Evolutionary conservation across 371 early-diverging fungal species (phyloP).

Genomic region (Syncephalastrum monosporum): DNA sequence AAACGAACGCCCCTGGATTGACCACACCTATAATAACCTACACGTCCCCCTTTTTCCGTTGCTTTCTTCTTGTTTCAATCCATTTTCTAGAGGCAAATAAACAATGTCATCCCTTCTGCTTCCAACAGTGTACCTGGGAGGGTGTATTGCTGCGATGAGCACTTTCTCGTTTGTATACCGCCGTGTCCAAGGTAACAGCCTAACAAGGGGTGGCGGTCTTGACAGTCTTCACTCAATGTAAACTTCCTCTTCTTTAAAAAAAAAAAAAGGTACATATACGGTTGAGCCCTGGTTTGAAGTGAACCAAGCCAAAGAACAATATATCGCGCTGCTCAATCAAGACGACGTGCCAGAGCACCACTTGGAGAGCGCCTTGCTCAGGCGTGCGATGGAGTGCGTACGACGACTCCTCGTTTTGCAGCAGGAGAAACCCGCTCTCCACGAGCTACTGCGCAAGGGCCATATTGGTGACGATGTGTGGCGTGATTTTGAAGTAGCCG

Average conservation of each 20-base stretch:
- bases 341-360: constrained; percentile 61
- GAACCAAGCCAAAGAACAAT: constrained; percentile 67
- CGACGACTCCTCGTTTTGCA: constrained; percentile 73
- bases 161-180: constrained; percentile 58
- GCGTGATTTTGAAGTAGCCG: constrained; percentile 78
- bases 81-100: too few relatives aligned
- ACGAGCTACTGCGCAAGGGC: constrained; percentile 77
- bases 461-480: constrained; percentile 87
- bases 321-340: constrained; percentile 65
- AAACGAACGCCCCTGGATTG: too few relatives aligned
- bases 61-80: neutral
- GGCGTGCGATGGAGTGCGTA: constrained; percentile 85
- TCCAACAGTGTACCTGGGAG: constrained; percentile 59
- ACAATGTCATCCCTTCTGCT: constrained; percentile 48
- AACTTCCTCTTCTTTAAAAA: neutral
- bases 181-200: constrained; percentile 33
- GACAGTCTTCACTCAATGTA: neutral
- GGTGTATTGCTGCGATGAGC: constrained; percentile 64
- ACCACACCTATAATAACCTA: too few relatives aligned
- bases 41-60: too few relatives aligned
- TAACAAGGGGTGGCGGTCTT: too few relatives aligned
- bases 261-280: constrained; percentile 26
- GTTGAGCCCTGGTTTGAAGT: constrained; percentile 74
- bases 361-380: constrained; percentile 76
- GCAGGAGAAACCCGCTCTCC: constrained; percentile 83